Percentiles rank a stretch among this genome's conserved stretches.
Conservation (phyloP, 2,329 filamentous ascomycete genomes). For the Calonectria ilicicola region DNA sequence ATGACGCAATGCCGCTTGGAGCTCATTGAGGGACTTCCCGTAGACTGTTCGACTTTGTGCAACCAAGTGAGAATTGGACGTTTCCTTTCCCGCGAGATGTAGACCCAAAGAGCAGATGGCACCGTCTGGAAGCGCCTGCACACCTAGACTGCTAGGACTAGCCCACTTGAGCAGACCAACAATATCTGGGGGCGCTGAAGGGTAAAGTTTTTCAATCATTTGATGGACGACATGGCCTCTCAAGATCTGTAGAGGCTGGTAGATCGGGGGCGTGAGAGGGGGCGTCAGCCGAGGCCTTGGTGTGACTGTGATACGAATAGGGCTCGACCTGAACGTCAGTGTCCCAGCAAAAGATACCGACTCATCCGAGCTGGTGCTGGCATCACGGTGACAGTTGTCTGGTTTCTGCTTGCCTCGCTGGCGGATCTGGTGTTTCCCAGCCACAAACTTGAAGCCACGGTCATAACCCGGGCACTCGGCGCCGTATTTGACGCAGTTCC, state of each 20-base stretch:
- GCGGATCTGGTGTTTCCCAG: conserved; percentile 53
- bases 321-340: background rate
- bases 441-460: conserved; percentile 53
- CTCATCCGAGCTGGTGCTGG: conserved; percentile 25
- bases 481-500: conserved; percentile 54
- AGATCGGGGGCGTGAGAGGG: conserved; percentile 26
- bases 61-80: conserved; percentile 44
- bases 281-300: conserved; percentile 16
- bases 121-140: conserved; percentile 50
- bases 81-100: conserved; percentile 53
- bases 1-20: conserved; percentile 53
- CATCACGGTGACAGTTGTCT: conserved; percentile 14
- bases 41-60: conserved; percentile 53
- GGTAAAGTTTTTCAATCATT: conserved; percentile 43
- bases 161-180: conserved; percentile 43
- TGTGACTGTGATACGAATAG: conserved; percentile 5
- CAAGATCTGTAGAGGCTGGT: conserved; percentile 30
- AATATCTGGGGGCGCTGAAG: conserved; percentile 38
- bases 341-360: conserved; percentile 22
- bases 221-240: conserved; percentile 48
- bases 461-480: conserved; percentile 55
- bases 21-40: conserved; percentile 48
- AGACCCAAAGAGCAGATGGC: conserved; percentile 52
- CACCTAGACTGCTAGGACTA: conserved; percentile 47
- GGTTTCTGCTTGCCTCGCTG: conserved; percentile 36